Base-by-base conservation (phyloP, 805 yeast species). In the Dipodascopsis uninucleata region DNA sequence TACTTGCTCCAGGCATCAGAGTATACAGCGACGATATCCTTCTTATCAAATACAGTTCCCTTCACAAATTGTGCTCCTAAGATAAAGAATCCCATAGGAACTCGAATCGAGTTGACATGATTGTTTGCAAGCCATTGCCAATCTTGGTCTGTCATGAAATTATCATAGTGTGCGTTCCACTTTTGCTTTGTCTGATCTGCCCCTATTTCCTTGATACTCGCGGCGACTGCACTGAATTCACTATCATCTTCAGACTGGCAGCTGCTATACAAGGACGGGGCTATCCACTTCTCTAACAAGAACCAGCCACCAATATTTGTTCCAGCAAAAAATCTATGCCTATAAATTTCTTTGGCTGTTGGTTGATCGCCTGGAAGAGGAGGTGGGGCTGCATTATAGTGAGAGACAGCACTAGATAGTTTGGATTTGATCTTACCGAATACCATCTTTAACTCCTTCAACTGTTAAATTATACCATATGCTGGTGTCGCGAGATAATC, bases 71-170 rank as follows among this genome's bases (percentile, higher is more conserved):
- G 25, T 14, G 57, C 53, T 1, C 89, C 86, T n/a, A 88, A 77
- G 45, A 77, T 80, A 96, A 96, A 90, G 64, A 85, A 90, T 0
- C 97, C 97, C 53, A 90, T 66, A 5, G 98, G 97, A 1, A 90
- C 72, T 58, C 98, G 74, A 4, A 90, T 72, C 1, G 88, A 76
- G 20, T 85, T 86, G n/a, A 85, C 85, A 5, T 86, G 85, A 41
- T 71, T 73, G 17, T 71, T 67, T 35, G 68, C 63, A 23, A 90
- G 64, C 85, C 87, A 87, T 17, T 74, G 58, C 95, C 96, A 89
- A 61, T 90, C 97, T 5, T 74, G 73, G 43, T 79, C 85, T 26
- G 63, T 61, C 47, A 83, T 70, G 60, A 78, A 89, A 6, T 60
- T 58, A 5, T 61, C 64, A 85, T 93, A 90, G 62, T 85, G 95